Evolutionary conservation across 257 asterid genomes (phyloP).

Genomic region (Lavandula angustifolia): DNA sequence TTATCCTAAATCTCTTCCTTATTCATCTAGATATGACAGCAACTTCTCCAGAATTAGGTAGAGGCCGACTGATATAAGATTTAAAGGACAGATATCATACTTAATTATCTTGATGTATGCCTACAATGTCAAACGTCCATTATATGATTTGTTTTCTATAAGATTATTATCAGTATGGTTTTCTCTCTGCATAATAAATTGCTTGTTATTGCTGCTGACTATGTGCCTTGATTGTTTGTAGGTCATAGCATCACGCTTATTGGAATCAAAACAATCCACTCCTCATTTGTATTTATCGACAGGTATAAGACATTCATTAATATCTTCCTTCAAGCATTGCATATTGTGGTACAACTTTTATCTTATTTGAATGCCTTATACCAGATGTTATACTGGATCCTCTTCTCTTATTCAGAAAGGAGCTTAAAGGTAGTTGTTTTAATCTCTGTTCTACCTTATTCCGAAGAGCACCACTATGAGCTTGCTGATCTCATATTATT

Average conservation of each 20-base stretch:
- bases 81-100: slow-evolving; percentile 19
- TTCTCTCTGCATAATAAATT: slow-evolving; percentile 2
- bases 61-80: slow-evolving; percentile 10
- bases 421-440: slow-evolving; percentile 75
- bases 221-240: slow-evolving; percentile 35
- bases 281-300: slow-evolving; percentile 94
- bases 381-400: slow-evolving; percentile 94
- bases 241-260: slow-evolving; percentile 92
- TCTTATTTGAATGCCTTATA: slow-evolving; percentile 36
- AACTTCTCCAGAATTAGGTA: slow-evolving; percentile 20
- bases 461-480: slow-evolving; percentile 27
- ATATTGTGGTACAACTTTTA: slow-evolving; percentile 30
- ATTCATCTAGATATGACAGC: not conserved
- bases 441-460: slow-evolving; percentile 24
- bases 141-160: not conserved
- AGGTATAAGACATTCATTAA: slow-evolving; percentile 51
- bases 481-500: slow-evolving; percentile 32
- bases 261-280: slow-evolving; percentile 92
- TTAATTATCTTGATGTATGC: slow-evolving; percentile 14
- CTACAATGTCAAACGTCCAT: slow-evolving; percentile 7
- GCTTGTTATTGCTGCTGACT: slow-evolving; percentile 20
- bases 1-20: slow-evolving; percentile 16
- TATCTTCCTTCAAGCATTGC: slow-evolving; percentile 27
- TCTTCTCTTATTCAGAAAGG: slow-evolving; percentile 90
- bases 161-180: not conserved